These are phyloP conservation scores for Salvia splendens DNA, from an alignment of 257 asterid genomes.

Conservation along the genomic window DNA sequence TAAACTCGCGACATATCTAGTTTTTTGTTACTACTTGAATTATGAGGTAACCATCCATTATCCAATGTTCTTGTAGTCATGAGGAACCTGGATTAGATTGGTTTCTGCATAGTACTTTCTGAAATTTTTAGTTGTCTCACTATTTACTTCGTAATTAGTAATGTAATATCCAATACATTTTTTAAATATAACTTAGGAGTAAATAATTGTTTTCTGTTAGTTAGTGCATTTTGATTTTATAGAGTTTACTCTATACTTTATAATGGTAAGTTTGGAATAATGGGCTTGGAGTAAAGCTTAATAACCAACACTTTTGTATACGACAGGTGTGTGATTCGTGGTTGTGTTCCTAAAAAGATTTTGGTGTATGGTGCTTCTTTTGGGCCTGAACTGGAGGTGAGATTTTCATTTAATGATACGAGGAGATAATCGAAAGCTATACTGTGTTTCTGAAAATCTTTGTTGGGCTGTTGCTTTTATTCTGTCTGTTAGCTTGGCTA, in stretches of 20 bases:
- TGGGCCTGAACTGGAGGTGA: conserved; percentile 98
- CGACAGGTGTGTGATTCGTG: conserved; percentile 96
- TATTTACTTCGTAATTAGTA: too few species aligned
- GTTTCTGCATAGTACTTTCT: too few species aligned
- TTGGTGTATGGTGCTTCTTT: conserved; percentile 93
- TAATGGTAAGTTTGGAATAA: not conserved
- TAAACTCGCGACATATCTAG: too few species aligned
- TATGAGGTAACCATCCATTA: too few species aligned
- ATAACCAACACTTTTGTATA: conserved; percentile 14
- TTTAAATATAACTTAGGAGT: not conserved
- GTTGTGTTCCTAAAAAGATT: conserved; percentile 99
- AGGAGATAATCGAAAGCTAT: not conserved
- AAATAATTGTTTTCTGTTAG: not conserved
- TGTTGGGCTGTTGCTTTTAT: too few species aligned
- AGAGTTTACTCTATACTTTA: not conserved
- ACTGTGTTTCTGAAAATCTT: not conserved
- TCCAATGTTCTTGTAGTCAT: too few species aligned
- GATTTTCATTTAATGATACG: conserved; percentile 11
- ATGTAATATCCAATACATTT: too few species aligned
- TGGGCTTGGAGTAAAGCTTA: conserved; percentile 23
- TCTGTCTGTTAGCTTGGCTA: too few species aligned
- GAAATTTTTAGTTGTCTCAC: too few species aligned
- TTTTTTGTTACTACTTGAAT: too few species aligned
- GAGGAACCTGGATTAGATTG: too few species aligned
- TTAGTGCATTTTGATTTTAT: not conserved